phyloP scores from a whole-genome alignment of 805 yeast genomes.

The Schwanniomyces polymorphus region DNA sequence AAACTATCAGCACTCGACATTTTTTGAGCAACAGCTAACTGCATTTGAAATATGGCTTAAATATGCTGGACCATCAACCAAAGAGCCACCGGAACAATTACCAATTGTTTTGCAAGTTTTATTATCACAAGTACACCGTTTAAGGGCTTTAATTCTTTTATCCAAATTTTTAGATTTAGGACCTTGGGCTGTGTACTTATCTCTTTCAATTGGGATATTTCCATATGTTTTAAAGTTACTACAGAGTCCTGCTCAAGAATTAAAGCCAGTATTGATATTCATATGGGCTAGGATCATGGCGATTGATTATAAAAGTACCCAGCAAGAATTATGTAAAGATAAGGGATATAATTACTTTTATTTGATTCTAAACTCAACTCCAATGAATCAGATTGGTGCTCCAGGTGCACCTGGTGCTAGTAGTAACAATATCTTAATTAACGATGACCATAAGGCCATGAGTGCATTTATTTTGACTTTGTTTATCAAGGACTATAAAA shows the following conservation, averaged over 20 bases:
- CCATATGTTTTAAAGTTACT: conserved; percentile 88
- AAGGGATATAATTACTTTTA: conserved; percentile 87
- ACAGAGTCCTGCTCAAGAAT: conserved; percentile 93
- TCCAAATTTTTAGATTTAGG: conserved; percentile 90
- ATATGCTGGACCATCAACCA: conserved; percentile 75
- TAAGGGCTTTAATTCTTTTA: conserved; percentile 80
- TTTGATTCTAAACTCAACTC: conserved; percentile 59
- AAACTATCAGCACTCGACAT: conserved; percentile 85
- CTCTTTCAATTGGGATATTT: conserved; percentile 91
- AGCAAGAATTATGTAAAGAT: conserved; percentile 88
- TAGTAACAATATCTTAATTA: conserved; percentile 38
- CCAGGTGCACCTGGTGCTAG: conserved; percentile 31
- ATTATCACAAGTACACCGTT: conserved; percentile 89
- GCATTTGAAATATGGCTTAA: conserved; percentile 97
- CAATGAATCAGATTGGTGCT: conserved; percentile 27
- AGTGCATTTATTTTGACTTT: conserved; percentile 87
- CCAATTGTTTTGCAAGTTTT: conserved; percentile 93
- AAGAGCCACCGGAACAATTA: conserved; percentile 89
- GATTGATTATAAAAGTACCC: conserved; percentile 86
- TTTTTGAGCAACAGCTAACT: conserved; percentile 92
- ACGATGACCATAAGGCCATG: conserved; percentile 91
- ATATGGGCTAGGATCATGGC: conserved; percentile 99
- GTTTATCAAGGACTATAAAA: conserved; percentile 75
- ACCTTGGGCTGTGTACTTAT: conserved; percentile 95
- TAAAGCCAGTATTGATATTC: conserved; percentile 90